These are phyloP conservation scores for Boletus rubropictus DNA, from an alignment of 768 basidiomycete species.

Conservation along the genomic window DNA sequence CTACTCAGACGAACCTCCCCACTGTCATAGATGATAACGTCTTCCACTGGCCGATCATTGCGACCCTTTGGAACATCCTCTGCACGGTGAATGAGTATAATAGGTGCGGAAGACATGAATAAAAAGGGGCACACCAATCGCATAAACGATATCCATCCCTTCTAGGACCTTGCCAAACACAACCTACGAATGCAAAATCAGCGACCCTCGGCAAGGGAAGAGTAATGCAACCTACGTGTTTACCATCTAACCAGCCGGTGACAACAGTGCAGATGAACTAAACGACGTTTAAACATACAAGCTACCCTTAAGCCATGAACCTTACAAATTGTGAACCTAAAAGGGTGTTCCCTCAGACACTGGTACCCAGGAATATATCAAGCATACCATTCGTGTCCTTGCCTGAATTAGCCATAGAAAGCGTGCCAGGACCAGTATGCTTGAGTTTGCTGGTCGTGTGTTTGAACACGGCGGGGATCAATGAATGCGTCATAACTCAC, in stretches of 20 bases:
- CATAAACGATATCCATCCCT: conserved; percentile 80
- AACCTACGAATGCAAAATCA: conserved; percentile 45
- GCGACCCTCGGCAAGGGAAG: neutral
- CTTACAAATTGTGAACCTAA: conserved; percentile 84
- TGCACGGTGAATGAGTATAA: conserved; percentile 29
- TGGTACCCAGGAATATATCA: neutral
- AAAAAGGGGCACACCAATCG: conserved; percentile 56
- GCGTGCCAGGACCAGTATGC: conserved; percentile 80
- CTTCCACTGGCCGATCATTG: conserved; percentile 67
- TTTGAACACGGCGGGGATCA: neutral
- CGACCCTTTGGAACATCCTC: conserved; percentile 69
- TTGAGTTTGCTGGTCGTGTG: conserved; percentile 72
- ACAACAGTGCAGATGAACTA: conserved; percentile 90
- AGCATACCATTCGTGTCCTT: conserved; percentile 86
- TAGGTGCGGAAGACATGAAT: neutral
- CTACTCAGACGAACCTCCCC: conserved; percentile 64
- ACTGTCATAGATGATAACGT: conserved; percentile 75
- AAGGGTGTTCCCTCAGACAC: conserved; percentile 3
- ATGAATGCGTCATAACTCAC: conserved; percentile 37
- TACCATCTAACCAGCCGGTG: conserved; percentile 88
- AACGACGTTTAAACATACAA: conserved; percentile 1
- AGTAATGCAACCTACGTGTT: conserved; percentile 52
- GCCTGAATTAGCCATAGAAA: conserved; percentile 94
- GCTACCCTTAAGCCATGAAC: neutral
- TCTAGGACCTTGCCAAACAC: conserved; percentile 92